Base-by-base conservation (phyloP, 2,329 filamentous ascomycete genomes). In the Fusarium succisae region DNA sequence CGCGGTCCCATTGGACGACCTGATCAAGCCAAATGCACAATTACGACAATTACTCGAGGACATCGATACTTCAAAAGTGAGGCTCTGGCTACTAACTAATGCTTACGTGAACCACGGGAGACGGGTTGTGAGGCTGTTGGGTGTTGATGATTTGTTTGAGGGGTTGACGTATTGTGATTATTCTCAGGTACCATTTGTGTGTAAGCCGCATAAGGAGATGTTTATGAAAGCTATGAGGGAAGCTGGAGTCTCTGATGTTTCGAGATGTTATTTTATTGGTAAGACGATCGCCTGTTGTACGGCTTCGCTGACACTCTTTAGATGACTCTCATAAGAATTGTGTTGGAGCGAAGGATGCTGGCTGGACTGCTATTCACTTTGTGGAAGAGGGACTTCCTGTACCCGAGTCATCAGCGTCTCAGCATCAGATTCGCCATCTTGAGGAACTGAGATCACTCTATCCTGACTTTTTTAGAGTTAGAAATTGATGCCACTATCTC, bases 91-190 rank as follows among this genome's bases (percentile, higher is more conserved):
- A 1, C 92, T 99, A 77, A 99, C 97, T 2, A 99, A 99, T 79
- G 96, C 97, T 22, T 98, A 99, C 79, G 86, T 96, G 70, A 98
- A 88, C 41, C 96, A 99, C 78, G 96, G 91, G 22, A 91, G 90
- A 77, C 86, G 95, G 35, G 96, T 99, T 0, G 90, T 98, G 11
- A 90, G 88, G 64, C 84, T 99, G 15, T 86, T 99, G 6, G 91
- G 89, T 2, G 86, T 99, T 18, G 95, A 97, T 3, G 94, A 98
- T 80, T 83, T 96, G 24, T 99, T 99, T 80, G 96, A 98, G 71
- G 96, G 96, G 8, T 90, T 98, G 73, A 99, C 96, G 0, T 99
- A 91, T 81, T 99, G 97, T 80, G 94, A 99, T 82, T 99, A 99
- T 82, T 88, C 86, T 9, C 84, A 88, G 17, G 84, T 90, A 37